phyloP scores from a whole-genome alignment of 352 stramenopile genomes.

The Globisporangium canariense region DNA sequence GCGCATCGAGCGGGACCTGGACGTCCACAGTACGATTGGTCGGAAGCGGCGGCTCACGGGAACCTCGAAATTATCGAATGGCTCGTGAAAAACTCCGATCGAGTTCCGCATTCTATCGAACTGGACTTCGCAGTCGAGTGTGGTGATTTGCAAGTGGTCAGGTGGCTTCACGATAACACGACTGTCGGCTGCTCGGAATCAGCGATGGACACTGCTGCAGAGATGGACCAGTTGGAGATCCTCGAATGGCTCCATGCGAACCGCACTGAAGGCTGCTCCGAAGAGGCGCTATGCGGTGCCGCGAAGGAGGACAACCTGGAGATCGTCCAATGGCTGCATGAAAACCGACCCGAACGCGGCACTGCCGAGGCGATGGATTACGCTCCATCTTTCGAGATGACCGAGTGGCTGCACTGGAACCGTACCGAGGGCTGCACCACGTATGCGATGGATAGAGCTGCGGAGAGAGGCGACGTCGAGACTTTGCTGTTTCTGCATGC shows the following conservation, averaged over 20 bases:
- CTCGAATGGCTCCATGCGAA: neutral
- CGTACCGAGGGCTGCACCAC: neutral
- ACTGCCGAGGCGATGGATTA: neutral
- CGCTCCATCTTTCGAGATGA: neutral
- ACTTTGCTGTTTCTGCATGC: conserved; percentile 2
- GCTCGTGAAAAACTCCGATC: neutral
- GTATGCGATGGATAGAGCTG: neutral
- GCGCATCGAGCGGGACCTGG: neutral
- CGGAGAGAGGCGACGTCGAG: neutral
- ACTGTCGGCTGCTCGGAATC: neutral
- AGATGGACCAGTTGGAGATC: neutral
- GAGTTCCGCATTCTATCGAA: neutral
- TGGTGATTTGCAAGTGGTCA: neutral
- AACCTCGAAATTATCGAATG: neutral
- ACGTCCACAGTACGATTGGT: neutral
- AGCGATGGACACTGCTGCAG: neutral
- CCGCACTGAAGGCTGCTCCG: neutral
- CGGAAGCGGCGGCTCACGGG: neutral
- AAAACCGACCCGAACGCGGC: neutral
- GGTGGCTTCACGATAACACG: neutral
- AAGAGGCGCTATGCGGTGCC: neutral
- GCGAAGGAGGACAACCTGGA: neutral
- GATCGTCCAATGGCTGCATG: neutral
- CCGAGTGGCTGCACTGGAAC: conserved; percentile 1
- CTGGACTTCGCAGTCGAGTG: neutral